Conservation (phyloP, 768 basidiomycete species). For the Hygrophorus pudorinus region DNA sequence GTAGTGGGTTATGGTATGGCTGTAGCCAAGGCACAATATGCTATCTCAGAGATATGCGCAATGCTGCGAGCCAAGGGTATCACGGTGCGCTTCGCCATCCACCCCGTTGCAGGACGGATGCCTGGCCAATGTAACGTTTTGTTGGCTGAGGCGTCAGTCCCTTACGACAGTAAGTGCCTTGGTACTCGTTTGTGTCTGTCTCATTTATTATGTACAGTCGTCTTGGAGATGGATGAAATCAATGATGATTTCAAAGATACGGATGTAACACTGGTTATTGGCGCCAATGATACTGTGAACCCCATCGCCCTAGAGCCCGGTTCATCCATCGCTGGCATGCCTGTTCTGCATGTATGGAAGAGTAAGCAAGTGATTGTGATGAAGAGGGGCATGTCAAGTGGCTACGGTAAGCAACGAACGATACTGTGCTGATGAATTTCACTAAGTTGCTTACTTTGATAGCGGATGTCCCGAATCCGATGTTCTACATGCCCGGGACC, state of each 20-base stretch:
- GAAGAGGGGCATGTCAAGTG: conserved; percentile 86
- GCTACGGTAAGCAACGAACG: conserved; percentile 50
- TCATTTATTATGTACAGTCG: conserved; percentile 38
- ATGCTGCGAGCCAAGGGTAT: conserved; percentile 65
- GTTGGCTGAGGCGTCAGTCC: conserved; percentile 81
- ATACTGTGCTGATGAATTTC: not conserved
- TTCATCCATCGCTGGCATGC: conserved; percentile 87
- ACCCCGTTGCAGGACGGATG: conserved; percentile 90
- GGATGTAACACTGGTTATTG: conserved; percentile 85
- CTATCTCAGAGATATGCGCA: conserved; percentile 64
- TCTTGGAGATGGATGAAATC: conserved; percentile 91
- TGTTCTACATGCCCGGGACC: conserved; percentile 88
- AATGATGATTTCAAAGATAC: conserved; percentile 87
- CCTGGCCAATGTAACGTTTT: conserved; percentile 92
- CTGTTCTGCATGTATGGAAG: conserved; percentile 89
- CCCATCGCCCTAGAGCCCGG: conserved; percentile 83
- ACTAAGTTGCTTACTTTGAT: conserved; percentile 6
- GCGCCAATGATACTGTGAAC: conserved; percentile 89
- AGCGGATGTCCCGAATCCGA: conserved; percentile 89
- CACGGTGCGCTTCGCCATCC: conserved; percentile 79
- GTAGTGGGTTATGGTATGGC: conserved; percentile 89
- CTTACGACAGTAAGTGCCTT: conserved; percentile 64
- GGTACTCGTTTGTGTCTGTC: conserved; percentile 1
- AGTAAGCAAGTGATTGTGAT: conserved; percentile 87
- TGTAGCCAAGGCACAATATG: conserved; percentile 83